phyloP scores from a whole-genome alignment of 805 yeast genomes.

The Kregervanrija fluxuum region DNA sequence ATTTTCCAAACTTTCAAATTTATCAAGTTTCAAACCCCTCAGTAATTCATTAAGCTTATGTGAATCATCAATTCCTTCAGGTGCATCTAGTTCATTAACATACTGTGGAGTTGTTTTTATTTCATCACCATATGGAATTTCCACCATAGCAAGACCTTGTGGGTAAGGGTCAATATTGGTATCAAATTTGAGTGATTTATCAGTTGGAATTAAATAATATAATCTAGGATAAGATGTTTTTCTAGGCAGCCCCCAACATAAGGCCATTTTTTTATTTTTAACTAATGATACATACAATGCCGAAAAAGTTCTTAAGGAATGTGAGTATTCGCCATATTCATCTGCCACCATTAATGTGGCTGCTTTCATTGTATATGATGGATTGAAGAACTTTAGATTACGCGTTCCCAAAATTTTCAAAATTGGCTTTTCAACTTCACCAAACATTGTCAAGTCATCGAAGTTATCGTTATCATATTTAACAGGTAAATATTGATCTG shows the following conservation, averaged over 20 bases:
- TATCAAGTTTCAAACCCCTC: conserved; percentile 16
- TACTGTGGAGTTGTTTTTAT: conserved; percentile 54
- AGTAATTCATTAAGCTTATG: conserved; percentile 18
- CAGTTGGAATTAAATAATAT: conserved; percentile 54
- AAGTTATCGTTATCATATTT: conserved; percentile 27
- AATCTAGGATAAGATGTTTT: conserved; percentile 47
- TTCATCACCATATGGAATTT: conserved; percentile 71
- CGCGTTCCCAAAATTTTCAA: conserved; percentile 67
- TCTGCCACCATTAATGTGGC: conserved; percentile 66
- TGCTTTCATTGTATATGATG: conserved; percentile 44
- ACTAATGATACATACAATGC: conserved; percentile 57
- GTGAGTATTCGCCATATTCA: conserved; percentile 43
- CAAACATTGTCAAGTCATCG: conserved; percentile 26
- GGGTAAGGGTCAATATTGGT: conserved; percentile 32
- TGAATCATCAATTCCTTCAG: conserved; percentile 10
- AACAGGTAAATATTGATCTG: conserved; percentile 33
- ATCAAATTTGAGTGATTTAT: conserved; percentile 10
- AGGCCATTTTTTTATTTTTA: conserved; percentile 46
- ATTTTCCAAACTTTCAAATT: conserved; percentile 36
- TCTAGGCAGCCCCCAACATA: conserved; percentile 66
- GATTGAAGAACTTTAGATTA: conserved; percentile 35
- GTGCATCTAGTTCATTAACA: conserved; percentile 17
- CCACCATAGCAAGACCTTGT: conserved; percentile 65
- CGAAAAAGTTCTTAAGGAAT: conserved; percentile 62
- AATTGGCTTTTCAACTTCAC: conserved; percentile 35